Conservation (phyloP, 1,284 basidiomycete species). For the Leccinum subrobustum region DNA sequence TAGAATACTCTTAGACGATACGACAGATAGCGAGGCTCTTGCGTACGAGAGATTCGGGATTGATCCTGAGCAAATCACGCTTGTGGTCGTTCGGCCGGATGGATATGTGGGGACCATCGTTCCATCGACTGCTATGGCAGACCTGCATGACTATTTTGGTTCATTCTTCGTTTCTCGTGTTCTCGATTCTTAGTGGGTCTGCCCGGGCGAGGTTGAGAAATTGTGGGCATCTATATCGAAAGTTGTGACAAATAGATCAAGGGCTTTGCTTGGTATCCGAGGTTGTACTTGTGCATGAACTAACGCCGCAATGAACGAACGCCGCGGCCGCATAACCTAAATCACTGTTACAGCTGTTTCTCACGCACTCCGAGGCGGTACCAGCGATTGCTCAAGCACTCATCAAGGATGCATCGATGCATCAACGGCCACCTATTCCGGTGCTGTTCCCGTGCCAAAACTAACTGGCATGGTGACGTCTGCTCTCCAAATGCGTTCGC, state of each 20-base stretch:
- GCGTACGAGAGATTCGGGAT: conserved; percentile 1
- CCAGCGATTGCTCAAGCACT: too few species aligned
- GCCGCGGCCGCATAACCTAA: too few species aligned
- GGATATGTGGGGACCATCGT: neutral
- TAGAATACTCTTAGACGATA: conserved; percentile 1
- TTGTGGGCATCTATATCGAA: neutral
- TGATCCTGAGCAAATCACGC: neutral
- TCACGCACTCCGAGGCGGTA: neutral
- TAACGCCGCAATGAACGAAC: neutral
- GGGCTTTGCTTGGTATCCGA: neutral
- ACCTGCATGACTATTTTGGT: neutral
- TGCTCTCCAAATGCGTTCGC: neutral
- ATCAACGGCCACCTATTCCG: neutral
- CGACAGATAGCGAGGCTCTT: neutral
- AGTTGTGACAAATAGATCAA: neutral
- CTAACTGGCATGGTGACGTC: neutral
- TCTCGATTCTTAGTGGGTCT: neutral
- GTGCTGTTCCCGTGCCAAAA: neutral
- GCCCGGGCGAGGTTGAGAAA: neutral
- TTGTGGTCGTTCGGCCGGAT: neutral
- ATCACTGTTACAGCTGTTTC: too few species aligned
- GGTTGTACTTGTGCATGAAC: too few species aligned
- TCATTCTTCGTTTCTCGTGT: neutral
- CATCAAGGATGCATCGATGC: neutral
- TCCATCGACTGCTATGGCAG: neutral